phyloP scores from a whole-genome alignment of 139 green algal genomes.

The Protoeuglena noctilucae region DNA sequence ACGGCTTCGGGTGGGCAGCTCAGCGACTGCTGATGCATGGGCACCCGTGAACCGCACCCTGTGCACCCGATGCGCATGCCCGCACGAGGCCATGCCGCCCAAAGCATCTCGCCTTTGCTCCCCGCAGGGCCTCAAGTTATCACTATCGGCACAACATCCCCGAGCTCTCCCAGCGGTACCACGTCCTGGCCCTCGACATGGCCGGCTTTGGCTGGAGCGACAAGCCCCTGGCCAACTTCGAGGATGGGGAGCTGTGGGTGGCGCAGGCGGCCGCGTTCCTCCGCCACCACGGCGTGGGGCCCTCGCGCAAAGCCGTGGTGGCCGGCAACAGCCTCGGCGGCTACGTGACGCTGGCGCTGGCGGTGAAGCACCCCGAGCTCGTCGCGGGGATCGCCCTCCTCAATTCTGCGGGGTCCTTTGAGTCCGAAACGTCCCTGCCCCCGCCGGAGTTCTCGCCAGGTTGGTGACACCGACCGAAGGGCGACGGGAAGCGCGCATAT shows the following conservation, averaged over 20 bases:
- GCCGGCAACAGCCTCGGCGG: conserved; percentile 57
- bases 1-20: conserved; percentile 62
- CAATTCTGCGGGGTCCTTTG: conserved; percentile 11
- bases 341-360: conserved; percentile 38
- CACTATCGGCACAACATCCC: conserved; percentile 45
- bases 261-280: conserved; percentile 35
- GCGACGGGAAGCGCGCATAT: too few species aligned
- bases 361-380: conserved; percentile 27
- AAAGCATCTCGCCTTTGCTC: not conserved
- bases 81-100: not conserved
- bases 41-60: not conserved
- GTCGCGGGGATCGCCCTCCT: conserved; percentile 16
- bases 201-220: conserved; percentile 65
- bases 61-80: conserved; percentile 11
- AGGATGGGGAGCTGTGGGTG: conserved; percentile 24
- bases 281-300: conserved; percentile 4
- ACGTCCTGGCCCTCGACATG: conserved; percentile 52
- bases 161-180: conserved; percentile 29
- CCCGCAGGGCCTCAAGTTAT: not conserved
- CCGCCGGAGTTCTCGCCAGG: too few species aligned
- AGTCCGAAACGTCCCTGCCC: too few species aligned
- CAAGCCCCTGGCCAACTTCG: conserved; percentile 49
- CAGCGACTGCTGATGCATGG: conserved; percentile 34
- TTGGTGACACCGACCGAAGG: too few species aligned
- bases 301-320: conserved; percentile 20